Base-by-base conservation (phyloP, 2,329 filamentous ascomycete species). In the Aspergillus niger region DNA sequence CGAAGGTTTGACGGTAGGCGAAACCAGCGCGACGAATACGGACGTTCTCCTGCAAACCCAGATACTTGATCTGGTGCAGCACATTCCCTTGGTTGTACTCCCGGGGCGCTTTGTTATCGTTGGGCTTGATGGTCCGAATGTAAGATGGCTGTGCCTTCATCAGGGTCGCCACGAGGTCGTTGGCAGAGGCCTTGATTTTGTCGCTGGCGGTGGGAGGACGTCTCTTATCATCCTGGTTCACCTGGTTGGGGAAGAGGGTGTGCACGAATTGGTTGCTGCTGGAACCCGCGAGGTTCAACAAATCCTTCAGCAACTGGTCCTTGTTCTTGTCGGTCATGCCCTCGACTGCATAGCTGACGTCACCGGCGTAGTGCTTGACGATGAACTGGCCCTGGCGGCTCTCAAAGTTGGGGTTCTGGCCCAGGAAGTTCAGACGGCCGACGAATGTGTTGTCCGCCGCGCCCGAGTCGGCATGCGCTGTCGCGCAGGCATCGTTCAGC, bases 261-360 rank as follows among this genome's bases (percentile, higher is more conserved):
- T 96, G 94, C 8, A 98, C 82, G 69, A 98, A 99, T 17, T 81
- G 79, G 78, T 98, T 98, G 60, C 87, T 85, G 72, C 92, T 97
- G 67, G 87, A 86, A 63, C 89, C 89, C 71, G 97, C 90, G 39
- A 99, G 83, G 72, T 91, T 94, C 55, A 98, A 84, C 44, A 99
- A 82, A 68, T 97, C 95, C 81, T 99, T 99, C 60, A 98, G 82
- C 48, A 99, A 83, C 77, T 96, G 92, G 73, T 99, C 95, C 83
- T 98, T 99, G 83, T 98, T 99, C 85, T 99, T 99, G 77, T 99
- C 95, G 0, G 95, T 99, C 82, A 99, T 99, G 61, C 95, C 95
- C 59, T 96, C 91, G 3, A 98, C 89, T 1, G 91, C 91, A 76
- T 99, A 99, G 66, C 88, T 89, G 67, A 99, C 95, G 77, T 99